Conservation (phyloP, 305 asterid genomes). For the Solanum aculeatissimum region DNA sequence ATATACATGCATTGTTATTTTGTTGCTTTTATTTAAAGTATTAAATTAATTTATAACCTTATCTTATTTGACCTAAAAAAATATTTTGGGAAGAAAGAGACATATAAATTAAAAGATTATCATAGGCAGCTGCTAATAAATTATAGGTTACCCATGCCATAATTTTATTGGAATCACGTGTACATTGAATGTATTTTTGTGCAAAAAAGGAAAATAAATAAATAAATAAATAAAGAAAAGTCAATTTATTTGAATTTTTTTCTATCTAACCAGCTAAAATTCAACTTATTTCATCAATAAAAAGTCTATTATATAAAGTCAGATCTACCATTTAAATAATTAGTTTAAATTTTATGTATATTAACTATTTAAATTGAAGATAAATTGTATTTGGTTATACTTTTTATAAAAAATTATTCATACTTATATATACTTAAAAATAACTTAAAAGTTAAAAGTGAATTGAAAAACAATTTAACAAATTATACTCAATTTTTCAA, state of each 20-base stretch:
- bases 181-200: background rate
- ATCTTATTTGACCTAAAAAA: background rate
- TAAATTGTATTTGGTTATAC: no score
- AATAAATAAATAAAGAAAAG: background rate
- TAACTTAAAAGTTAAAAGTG: no score
- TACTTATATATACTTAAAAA: no score
- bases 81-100: background rate
- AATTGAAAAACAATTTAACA: no score
- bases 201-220: background rate
- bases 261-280: background rate
- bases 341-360: background rate
- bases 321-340: background rate
- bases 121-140: background rate
- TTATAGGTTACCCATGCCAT: background rate
- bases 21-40: background rate
- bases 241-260: background rate
- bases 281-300: background rate
- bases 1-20: background rate
- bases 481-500: no score
- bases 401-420: no score
- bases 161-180: background rate
- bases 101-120: background rate
- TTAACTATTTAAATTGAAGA: no score
- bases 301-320: background rate
- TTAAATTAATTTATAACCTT: background rate